Conservation (phyloP, 495 filamentous ascomycete genomes). For the Aspergillus diversus region DNA sequence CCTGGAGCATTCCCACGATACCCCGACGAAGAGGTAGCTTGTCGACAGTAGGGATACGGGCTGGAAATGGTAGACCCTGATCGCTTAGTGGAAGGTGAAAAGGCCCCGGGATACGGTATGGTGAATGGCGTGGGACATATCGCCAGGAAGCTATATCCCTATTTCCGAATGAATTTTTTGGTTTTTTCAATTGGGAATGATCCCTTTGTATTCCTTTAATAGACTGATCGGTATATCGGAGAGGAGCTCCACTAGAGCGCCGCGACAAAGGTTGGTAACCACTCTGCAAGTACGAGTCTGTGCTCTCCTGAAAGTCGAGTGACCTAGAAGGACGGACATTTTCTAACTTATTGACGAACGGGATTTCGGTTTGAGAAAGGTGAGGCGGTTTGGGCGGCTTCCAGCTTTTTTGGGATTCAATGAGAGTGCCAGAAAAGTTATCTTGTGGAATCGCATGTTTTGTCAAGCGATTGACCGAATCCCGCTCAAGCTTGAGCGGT, state of each 20-base stretch:
- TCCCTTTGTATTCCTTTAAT: neutral
- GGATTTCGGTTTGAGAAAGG: conserved; percentile 13
- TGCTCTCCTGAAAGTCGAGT: neutral
- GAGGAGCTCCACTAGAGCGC: conserved; percentile 1
- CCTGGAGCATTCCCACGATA: neutral
- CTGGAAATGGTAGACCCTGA: conserved; percentile 19
- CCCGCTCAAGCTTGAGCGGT: conserved; percentile 3
- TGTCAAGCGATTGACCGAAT: neutral
- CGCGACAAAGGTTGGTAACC: conserved; percentile 1
- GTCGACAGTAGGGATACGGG: conserved; percentile 20
- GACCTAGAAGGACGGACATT: conserved; percentile 10
- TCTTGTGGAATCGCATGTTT: neutral
- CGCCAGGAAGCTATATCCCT: conserved; percentile 11
- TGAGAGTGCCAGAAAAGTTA: neutral
- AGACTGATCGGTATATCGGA: neutral
- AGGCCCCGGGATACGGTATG: conserved; percentile 6
- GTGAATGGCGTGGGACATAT: conserved; percentile 8
- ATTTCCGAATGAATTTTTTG: conserved; percentile 4
- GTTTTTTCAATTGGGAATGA: neutral
- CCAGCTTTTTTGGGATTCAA: neutral
- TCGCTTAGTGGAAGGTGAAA: conserved; percentile 12
- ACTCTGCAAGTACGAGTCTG: neutral
- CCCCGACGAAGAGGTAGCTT: conserved; percentile 17
- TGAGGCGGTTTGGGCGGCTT: conserved; percentile 21
- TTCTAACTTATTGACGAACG: neutral